Evolutionary conservation across 2,329 filamentous ascomycete genomes (phyloP), one percentile per base, ranked within the genome.

Genomic region (Cladosporium sp.): DNA sequence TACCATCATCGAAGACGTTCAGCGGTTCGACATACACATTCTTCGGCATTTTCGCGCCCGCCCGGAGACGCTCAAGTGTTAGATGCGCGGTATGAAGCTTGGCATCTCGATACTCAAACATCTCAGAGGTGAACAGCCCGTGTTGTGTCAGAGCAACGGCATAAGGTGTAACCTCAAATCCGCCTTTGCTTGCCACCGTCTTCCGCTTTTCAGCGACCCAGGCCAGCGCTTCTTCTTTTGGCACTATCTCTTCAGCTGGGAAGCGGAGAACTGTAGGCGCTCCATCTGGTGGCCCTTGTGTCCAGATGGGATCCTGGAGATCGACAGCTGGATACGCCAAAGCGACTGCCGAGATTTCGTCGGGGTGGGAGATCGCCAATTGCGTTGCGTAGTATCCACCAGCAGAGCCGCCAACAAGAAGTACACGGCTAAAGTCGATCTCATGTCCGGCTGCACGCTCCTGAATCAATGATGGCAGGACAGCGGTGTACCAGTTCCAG

Each of bases 181-280:
- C 43, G 19, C 43, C 43, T 18, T 46, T 46, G 32, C 43, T 38
- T 11, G 43, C 32, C 33, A 46, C 43, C n/a, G 20, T 38, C 32
- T 46, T 46, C 7, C 33, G 32, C 20, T 16, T 16, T n/a, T 38
- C 32, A 3, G 13, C 32, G 6, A 46, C 43, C 43, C 43, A 46
- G 3, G 43, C 32, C 22, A 46, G 43, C 15, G 43, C 43, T 16
- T 46, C 43, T 13, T 46, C 43, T 29, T 13, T 19, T n/a, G 43
- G 27, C 9, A 32, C 8, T 2, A 46, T 46, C 20, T 46, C 43
- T 16, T 46, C 32, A 1, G 8, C 19, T 4, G 43, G 32, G 15
- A 46, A 46, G 20, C 43, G 43, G n/a, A 46, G 43, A 7, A 46
- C 32, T 25, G 32, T 38, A 13, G 43, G 43, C 9, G 43, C 43